Evolutionary conservation across 1,284 basidiomycete species (phyloP), one percentile per base, ranked within the genome.

Genomic region (Sanguinoderma infundibulare): DNA sequence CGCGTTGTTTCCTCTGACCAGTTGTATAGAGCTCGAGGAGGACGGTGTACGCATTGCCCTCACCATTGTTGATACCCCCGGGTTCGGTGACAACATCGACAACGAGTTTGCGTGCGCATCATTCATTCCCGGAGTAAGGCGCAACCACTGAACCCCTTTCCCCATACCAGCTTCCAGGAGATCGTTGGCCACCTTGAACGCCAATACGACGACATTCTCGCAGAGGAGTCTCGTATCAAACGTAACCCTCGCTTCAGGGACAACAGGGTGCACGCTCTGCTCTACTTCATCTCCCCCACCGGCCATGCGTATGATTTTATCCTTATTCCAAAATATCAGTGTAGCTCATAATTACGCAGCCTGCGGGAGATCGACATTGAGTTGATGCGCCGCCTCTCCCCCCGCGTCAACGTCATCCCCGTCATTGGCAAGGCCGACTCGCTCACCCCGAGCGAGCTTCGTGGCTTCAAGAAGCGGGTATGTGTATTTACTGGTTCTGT

Each of bases 241-340:
- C 97, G 98, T 86, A 98, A 98, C 81, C 96, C 97, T 26, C 92
- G 98, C 66, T 99, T 98, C 87, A 90, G 96, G 74, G 98, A 99
- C 80, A 98, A 98, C 83, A 86, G 96, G 67, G 87, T 96, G 14
- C 98, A 99, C 72, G 96, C 95, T 17, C 83, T 99, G 56, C 87
- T 99, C 62, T 99, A 99, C 84, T 99, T 99, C 77, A 98, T 99
- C 81, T 90, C 96, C 61, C 98, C 98, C 9, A 92, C 89, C 42
- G 94, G 96, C 17, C 92, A 93, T 74, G 83, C 88, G 83, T 87
- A 72, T 67, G 5, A 26, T 20, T 10, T n/a, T 20, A 35, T n/a
- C 40, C 24, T 51, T 26, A 36, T 7, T 24, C 20, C 22, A 6
- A 38, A 14, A 30, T 36, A 6, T 2, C 7, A 4, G 20, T 34